These are phyloP conservation scores for Murraya koenigii DNA, from an alignment of 345 rosid genomes.

Conservation along the genomic window DNA sequence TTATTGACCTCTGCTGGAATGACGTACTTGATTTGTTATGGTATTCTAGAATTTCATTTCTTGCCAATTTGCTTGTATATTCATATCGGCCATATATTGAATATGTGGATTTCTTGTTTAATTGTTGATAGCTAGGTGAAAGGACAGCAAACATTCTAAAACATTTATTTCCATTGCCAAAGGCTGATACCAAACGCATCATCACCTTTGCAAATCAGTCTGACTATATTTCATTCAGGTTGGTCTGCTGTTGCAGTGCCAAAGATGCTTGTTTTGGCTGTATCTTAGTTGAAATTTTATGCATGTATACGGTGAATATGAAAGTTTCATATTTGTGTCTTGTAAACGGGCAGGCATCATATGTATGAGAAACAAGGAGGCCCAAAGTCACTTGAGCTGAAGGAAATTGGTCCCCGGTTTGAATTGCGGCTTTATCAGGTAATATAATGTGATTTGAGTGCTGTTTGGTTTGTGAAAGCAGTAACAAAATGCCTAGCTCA, in stretches of 20 bases:
- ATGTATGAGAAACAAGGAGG: conserved; percentile 69
- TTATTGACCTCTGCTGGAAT: background rate
- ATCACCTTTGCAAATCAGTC: conserved; percentile 80
- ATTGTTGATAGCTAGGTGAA: conserved; percentile 60
- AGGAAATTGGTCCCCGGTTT: conserved; percentile 88
- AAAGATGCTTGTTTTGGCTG: background rate
- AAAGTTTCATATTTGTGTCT: background rate
- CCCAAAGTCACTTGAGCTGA: conserved; percentile 76
- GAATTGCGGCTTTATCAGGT: conserved; percentile 91
- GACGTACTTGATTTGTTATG: background rate
- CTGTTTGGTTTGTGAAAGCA: background rate
- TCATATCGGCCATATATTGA: background rate
- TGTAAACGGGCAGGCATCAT: conserved; percentile 61
- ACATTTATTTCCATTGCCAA: conserved; percentile 91
- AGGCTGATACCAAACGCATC: conserved; percentile 70
- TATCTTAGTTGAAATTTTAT: background rate
- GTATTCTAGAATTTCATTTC: background rate
- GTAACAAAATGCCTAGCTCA: background rate
- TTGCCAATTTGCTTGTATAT: background rate
- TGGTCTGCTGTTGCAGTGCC: conserved; percentile 9
- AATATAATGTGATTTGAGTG: background rate
- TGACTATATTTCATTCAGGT: conserved; percentile 94
- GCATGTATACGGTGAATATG: background rate
- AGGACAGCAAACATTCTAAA: conserved; percentile 74
- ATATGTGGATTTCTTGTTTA: background rate